Percentiles rank a stretch among this genome's conserved stretches.
Evolutionary conservation across 1,139 yeast genomes (phyloP).

Genomic region (Waltiozyma sp.): DNA sequence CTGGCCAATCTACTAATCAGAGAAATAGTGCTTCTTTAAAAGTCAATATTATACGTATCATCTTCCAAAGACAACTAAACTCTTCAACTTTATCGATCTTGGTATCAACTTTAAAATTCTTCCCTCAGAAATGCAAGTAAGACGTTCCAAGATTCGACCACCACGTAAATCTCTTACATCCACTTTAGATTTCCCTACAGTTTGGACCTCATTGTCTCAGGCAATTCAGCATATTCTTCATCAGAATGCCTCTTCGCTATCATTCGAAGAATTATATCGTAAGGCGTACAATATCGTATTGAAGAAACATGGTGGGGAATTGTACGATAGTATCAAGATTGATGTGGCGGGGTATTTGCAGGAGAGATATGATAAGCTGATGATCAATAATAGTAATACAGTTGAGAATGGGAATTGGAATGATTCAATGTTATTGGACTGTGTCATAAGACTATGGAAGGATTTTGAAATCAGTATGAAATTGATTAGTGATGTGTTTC

Average conservation of each 20-base stretch:
- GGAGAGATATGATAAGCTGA: neutral
- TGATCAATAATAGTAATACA: constrained; percentile 5
- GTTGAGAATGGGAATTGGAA: too few relatives aligned
- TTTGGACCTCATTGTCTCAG: constrained; percentile 61
- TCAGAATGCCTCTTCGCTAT: constrained; percentile 62
- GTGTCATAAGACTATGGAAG: constrained; percentile 52
- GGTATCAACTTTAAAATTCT: too few relatives aligned
- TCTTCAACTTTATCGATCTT: too few relatives aligned
- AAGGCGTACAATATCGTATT: constrained; percentile 73
- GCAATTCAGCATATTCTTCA: constrained; percentile 72
- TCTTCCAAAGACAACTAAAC: too few relatives aligned
- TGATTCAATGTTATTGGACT: constrained; percentile 25
- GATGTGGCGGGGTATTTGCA: neutral
- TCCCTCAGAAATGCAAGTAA: neutral
- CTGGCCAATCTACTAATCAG: too few relatives aligned
- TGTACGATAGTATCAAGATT: constrained; percentile 52
- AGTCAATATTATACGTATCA: too few relatives aligned
- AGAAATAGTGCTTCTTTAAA: too few relatives aligned
- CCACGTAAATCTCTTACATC: constrained; percentile 40
- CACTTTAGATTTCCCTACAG: constrained; percentile 48
- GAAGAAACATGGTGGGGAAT: constrained; percentile 56
- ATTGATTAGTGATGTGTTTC: constrained; percentile 74
- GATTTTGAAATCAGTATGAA: constrained; percentile 69
- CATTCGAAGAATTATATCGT: constrained; percentile 79
- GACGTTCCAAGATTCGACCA: constrained; percentile 46